Conservation (phyloP, 1,284 basidiomycete species). For the Amylostereum chailletii region DNA sequence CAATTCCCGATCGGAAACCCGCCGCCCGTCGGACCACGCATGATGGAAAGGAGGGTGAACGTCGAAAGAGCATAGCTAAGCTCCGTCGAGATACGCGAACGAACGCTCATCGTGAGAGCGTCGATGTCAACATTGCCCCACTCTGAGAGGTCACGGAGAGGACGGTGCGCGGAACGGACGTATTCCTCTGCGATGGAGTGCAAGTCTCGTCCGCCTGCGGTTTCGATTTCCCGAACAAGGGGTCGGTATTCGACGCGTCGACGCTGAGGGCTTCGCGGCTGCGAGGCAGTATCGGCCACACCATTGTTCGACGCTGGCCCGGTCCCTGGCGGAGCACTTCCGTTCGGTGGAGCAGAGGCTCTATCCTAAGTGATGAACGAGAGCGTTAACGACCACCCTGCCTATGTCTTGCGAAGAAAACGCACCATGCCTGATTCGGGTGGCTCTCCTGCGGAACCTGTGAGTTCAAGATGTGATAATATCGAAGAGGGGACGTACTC, state of each 20-base stretch:
- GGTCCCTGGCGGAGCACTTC: too few species aligned
- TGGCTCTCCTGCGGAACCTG: conserved; percentile 18
- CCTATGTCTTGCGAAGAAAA: neutral
- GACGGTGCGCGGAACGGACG: conserved; percentile 38
- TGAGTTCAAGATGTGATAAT: neutral
- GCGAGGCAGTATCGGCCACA: conserved; percentile 6
- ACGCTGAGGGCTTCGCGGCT: conserved; percentile 24
- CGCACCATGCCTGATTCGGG: conserved; percentile 17
- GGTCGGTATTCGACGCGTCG: conserved; percentile 90
- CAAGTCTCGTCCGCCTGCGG: conserved; percentile 80
- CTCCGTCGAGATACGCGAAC: conserved; percentile 79
- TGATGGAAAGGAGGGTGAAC: conserved; percentile 77
- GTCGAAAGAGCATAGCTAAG: conserved; percentile 88
- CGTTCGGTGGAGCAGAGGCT: too few species aligned
- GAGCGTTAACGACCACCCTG: neutral
- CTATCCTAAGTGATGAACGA: too few species aligned
- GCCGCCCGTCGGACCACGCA: conserved; percentile 51
- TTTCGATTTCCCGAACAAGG: conserved; percentile 68
- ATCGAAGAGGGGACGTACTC: conserved; percentile 31
- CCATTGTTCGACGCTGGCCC: neutral
- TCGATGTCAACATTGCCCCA: conserved; percentile 88
- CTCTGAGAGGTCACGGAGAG: conserved; percentile 64
- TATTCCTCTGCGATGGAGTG: conserved; percentile 62
- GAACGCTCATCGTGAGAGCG: conserved; percentile 81
- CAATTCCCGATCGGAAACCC: conserved; percentile 74